These are phyloP conservation scores for Plasmodium cynomolgi DNA, from an alignment of 169 alveolate species.

Conservation along the genomic window DNA sequence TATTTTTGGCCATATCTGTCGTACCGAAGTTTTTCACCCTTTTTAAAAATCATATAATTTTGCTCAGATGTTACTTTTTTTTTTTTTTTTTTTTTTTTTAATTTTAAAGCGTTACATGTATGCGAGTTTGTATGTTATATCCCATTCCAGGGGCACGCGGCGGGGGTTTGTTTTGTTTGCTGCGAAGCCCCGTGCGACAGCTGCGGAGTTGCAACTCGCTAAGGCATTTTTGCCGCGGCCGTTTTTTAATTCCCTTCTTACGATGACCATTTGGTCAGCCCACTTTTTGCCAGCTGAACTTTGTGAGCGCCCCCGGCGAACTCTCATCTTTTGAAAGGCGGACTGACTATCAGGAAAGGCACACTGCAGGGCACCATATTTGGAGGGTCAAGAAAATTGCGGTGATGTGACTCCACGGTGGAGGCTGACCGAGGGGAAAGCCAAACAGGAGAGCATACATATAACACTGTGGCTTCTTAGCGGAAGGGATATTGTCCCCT, in stretches of 20 bases:
- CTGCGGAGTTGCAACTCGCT: background rate
- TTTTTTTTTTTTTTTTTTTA: background rate
- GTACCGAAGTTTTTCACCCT: background rate
- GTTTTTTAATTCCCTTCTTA: background rate
- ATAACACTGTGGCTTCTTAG: background rate
- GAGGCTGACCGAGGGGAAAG: background rate
- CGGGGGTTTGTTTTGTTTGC: background rate
- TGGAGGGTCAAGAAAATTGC: background rate
- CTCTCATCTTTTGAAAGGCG: background rate
- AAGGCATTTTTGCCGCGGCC: background rate
- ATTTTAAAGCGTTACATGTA: background rate
- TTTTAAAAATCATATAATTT: background rate
- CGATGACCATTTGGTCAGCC: background rate
- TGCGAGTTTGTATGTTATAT: background rate
- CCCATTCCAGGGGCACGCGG: background rate
- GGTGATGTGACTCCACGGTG: background rate
- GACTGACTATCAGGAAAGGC: background rate
- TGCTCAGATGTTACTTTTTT: background rate
- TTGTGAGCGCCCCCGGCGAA: background rate
- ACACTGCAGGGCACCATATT: background rate
- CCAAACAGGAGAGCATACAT: background rate
- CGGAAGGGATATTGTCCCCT: background rate
- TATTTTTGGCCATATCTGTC: background rate
- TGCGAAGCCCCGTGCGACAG: background rate
- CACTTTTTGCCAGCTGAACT: background rate